Percentiles rank a stretch among this genome's conserved stretches.
Evolutionary conservation across 163 green algal species (phyloP).

Genomic region (Scenedesmus sp.): DNA sequence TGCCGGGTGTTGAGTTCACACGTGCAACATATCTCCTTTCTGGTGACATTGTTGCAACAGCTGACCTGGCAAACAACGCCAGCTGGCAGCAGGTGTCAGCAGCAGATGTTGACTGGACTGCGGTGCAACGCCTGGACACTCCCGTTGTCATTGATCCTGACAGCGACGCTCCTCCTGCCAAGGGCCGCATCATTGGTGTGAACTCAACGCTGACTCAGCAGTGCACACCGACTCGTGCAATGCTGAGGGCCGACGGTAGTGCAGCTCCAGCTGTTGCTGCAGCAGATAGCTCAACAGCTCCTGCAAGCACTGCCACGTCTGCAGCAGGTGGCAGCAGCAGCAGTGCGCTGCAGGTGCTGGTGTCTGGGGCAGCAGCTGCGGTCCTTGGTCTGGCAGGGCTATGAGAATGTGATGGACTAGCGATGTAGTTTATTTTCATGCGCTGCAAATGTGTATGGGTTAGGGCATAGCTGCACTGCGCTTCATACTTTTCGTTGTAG

Average conservation of each 20-base stretch:
- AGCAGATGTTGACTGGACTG: slow-evolving; percentile 24
- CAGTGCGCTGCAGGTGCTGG: neutral
- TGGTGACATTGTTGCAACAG: slow-evolving; percentile 39
- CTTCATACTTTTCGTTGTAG: too few relatives aligned
- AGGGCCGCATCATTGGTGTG: slow-evolving; percentile 18
- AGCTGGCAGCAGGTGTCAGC: slow-evolving; percentile 16
- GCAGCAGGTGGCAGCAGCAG: neutral
- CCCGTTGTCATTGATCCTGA: slow-evolving; percentile 3
- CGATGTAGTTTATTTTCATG: too few relatives aligned
- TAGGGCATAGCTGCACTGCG: too few relatives aligned
- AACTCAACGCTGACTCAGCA: slow-evolving; percentile 15
- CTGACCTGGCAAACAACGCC: slow-evolving; percentile 13
- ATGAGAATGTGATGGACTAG: too few relatives aligned
- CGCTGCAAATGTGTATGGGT: too few relatives aligned
- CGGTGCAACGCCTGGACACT: neutral
- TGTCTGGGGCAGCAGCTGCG: neutral
- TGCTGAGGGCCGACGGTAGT: neutral
- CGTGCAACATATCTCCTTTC: neutral
- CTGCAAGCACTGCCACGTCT: neutral
- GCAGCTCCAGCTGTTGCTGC: neutral
- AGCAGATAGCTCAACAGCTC: neutral
- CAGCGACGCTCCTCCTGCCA: neutral
- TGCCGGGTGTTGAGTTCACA: slow-evolving; percentile 34
- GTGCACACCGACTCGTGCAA: neutral
- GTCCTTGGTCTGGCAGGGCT: neutral